These are phyloP conservation scores for Actinomortierella ambigua DNA, from an alignment of 371 early-diverging fungal genomes.

Conservation along the genomic window DNA sequence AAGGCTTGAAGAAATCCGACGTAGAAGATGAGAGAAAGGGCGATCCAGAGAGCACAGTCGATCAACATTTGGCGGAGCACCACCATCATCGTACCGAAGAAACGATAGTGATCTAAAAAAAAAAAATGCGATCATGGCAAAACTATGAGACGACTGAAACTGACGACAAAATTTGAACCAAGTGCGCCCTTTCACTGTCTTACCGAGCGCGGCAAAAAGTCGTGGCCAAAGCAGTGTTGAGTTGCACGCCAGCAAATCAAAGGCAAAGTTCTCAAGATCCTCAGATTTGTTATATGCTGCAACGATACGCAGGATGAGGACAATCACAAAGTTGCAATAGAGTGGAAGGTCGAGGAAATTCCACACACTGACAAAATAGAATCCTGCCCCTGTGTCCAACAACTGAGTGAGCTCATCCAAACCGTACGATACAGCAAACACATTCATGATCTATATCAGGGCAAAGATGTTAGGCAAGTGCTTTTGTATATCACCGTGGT, in stretches of 20 bases:
- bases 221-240: constrained; percentile 47
- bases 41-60: constrained; percentile 42
- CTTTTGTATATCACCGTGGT: too few species aligned
- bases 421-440: constrained; percentile 22
- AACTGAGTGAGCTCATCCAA: constrained; percentile 44
- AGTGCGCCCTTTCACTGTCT: not conserved
- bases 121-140: not conserved
- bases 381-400: constrained; percentile 37
- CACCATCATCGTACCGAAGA: constrained; percentile 49
- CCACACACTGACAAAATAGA: constrained; percentile 50
- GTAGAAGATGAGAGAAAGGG: constrained; percentile 44
- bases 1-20: constrained; percentile 47
- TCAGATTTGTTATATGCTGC: constrained; percentile 18
- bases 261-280: constrained; percentile 32
- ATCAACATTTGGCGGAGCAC: constrained; percentile 48
- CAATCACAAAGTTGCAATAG: constrained; percentile 33
- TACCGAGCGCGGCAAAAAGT: constrained; percentile 47
- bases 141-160: not conserved
- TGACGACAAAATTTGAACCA: not conserved
- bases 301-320: constrained; percentile 30
- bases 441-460: constrained; percentile 25
- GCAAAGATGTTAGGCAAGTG: too few species aligned
- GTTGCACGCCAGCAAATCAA: constrained; percentile 48
- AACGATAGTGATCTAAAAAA: constrained; percentile 38
- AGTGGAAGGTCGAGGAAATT: constrained; percentile 47